These are phyloP conservation scores for Hemerocallis citrina DNA, from an alignment of 106 monocot genomes.

Conservation along the genomic window DNA sequence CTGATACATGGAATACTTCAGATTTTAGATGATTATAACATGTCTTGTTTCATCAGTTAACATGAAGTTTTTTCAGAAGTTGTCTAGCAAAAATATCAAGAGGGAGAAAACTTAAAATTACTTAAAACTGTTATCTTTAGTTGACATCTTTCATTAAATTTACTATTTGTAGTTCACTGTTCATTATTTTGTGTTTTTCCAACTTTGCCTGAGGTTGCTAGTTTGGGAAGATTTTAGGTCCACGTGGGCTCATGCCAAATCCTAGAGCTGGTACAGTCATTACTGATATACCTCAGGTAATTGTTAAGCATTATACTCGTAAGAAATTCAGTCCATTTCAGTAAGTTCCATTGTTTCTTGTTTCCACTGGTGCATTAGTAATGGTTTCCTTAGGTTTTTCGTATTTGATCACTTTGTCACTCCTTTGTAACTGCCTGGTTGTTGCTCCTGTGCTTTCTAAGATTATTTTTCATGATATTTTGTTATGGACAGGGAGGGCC, in stretches of 20 bases:
- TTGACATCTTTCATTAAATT: not conserved
- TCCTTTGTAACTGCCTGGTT: too few species aligned
- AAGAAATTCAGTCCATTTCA: not conserved
- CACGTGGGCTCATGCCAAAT: slow-evolving; percentile 98
- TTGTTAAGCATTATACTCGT: not conserved
- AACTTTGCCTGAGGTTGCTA: slow-evolving; percentile 57
- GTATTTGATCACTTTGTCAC: too few species aligned
- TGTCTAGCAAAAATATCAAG: too few species aligned
- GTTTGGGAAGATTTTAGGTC: slow-evolving; percentile 95
- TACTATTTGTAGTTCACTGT: not conserved
- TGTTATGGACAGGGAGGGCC: too few species aligned
- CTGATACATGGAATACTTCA: too few species aligned
- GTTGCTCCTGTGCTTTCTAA: too few species aligned
- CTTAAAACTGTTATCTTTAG: too few species aligned
- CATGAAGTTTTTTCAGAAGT: too few species aligned
- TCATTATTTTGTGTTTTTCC: not conserved
- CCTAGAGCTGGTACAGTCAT: slow-evolving; percentile 95
- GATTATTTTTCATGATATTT: too few species aligned
- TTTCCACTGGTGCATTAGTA: not conserved
- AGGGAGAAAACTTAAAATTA: too few species aligned
- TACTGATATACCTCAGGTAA: slow-evolving; percentile 87
- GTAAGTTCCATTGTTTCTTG: not conserved
- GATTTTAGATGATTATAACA: too few species aligned
- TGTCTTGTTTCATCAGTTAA: too few species aligned
- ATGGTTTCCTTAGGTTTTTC: slow-evolving; percentile 2